Base-by-base conservation (phyloP, 257 asterid species). In the Salvia hispanica region DNA sequence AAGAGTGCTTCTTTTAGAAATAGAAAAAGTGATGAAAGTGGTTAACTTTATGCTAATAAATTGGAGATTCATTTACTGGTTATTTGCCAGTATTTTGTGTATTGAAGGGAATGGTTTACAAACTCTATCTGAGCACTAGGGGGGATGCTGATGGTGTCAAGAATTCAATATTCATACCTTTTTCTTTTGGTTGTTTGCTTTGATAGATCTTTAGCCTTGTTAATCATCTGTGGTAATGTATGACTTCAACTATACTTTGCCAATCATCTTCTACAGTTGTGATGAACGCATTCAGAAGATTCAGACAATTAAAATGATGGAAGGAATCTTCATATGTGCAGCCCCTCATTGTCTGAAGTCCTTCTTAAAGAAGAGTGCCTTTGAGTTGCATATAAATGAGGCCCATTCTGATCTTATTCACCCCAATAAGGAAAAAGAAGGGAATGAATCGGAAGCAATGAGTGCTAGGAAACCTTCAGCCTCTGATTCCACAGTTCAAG, bases 311-410 rank as follows among this genome's bases (percentile, higher is more conserved):
- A 89, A 94, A 84, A 78, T 86, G 93, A 83, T 87, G 90, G 99
- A 91, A 79, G 96, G 96, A 58, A 83, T 94, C 69, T 78, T 79
- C 60, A 42, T 94, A 40, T 91, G 99, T 62, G 99, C 96, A 28
- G 98, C 99, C 46, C 97, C 99, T 28, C 96, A 87, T 73, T 94
- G 98, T 71, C 82, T 88, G 79, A 94, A 89, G 81, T 91, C 99
- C 56, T 94, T 94, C 79, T 69, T 94, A 42, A 89, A 90, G 86
- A 86, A 87, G 83, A 76, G 72, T 62, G 98, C 91, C 2, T 86
- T 91, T 31, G 91, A 79, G 76, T 75, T 80, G 15, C 99, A 94
- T 81, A 83, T 93, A 45, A 73, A 78, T 25, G 82, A 61, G 73
- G 76, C 46, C 47, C 97, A 90, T 72, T 76, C 80, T 28, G 92